A percentile compares a stretch with the other conserved stretches of the same genome.
phyloP scores from a whole-genome alignment of 441 rosid genomes.

The Dalechampia spathulata region DNA sequence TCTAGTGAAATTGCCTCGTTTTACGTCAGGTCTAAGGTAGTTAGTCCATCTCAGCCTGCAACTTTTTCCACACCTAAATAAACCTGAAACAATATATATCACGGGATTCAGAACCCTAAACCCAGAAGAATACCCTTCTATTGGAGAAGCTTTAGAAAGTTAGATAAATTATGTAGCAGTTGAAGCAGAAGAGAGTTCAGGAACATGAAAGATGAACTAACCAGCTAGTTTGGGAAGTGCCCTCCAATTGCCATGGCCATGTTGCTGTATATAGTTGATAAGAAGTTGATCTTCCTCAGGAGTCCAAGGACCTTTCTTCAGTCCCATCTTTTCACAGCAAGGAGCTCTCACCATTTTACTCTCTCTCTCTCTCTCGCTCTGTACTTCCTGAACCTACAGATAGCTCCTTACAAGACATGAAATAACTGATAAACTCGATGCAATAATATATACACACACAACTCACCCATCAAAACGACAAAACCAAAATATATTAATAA shows the following conservation, averaged over 20 bases:
- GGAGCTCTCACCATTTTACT: conserved; percentile 50
- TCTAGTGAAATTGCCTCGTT: conserved; percentile 41
- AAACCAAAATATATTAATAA: no score
- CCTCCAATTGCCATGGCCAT: conserved; percentile 55
- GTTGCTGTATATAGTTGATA: conserved; percentile 27
- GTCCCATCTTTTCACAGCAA: conserved; percentile 55
- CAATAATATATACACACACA: no score
- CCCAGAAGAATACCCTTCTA: no score
- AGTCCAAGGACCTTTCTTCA: conserved; percentile 58
- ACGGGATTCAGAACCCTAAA: no score
- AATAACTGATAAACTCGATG: no score
- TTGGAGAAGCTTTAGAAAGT: neutral
- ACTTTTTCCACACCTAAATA: conserved; percentile 50
- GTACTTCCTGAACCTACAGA: no score
- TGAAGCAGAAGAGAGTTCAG: no score
- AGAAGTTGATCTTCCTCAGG: conserved; percentile 43
- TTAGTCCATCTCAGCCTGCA: conserved; percentile 51
- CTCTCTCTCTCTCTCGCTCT: no score
- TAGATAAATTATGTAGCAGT: no score
- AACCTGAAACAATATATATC: conserved; percentile 21
- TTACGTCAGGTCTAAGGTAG: conserved; percentile 46
- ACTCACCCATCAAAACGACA: no score
- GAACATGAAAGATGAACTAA: neutral
- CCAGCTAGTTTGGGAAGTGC: conserved; percentile 61
- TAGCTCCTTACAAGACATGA: no score